Base-by-base conservation (phyloP, 2,329 filamentous ascomycete genomes). In the Nannizziopsis barbatae region DNA sequence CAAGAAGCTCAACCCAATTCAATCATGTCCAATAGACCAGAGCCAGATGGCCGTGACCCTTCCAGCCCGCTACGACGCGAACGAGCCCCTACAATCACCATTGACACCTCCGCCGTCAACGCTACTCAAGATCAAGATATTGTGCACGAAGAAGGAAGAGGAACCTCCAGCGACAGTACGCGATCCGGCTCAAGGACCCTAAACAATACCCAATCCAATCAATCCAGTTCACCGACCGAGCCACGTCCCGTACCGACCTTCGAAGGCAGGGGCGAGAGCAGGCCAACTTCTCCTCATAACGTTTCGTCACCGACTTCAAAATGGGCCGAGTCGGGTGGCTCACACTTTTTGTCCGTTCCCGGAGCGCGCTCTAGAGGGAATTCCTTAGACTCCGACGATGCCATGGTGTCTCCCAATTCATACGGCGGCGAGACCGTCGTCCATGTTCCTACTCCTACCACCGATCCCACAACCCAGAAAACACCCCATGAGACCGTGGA, bases 261-360 rank as follows among this genome's bases (percentile, higher is more conserved):
- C 18, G 47, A 44, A 22, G 47, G 47, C 22, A 45, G 9, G 36
- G 42, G 47, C 9, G 77, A 78, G 40, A 80, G 76, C 57, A 69
- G 79, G 56, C 80, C 80, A 9, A 80, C 75, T 2, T 83, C 80
- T 36, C 78, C 80, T 5, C 80, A 83, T 61, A 83, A 84, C 65
- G 66, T 83, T 36, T 83, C 79, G 0, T 82, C 80, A 9, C 79
- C 80, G 2, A 72, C 73, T 9, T 65, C 71, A 15, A 74, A 72
- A 55, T 69, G 69, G 56, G 68, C 69, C 30, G 75, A 77, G 22
- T 58, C 65, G n/a, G 65, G 73, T 47, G 63, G 66, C 4, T 67
- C 73, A 15, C 76, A 75, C 47, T 81, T 80, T 57, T 68, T 84
- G 30, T 73, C 79, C 0, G 81, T 85, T 1, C 81, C 81, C 2